phyloP scores from a whole-genome alignment of 116 monocot species.

The Zostera marina region DNA sequence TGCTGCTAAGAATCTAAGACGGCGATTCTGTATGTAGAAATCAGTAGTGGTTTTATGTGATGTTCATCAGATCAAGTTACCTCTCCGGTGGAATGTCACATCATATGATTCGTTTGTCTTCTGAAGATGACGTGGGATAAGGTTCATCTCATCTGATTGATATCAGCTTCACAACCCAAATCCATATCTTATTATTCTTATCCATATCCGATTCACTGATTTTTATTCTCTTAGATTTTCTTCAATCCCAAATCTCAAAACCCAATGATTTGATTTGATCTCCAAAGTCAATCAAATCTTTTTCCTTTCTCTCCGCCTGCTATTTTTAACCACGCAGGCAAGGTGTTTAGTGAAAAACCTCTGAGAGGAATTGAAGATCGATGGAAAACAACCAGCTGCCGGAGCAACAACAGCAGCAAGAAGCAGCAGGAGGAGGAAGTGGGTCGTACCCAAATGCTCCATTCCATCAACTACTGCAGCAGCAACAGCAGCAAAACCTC shows the following conservation, averaged over 20 bases:
- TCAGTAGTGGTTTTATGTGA: too few species aligned
- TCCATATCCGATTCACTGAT: neutral
- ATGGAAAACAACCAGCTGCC: slow-evolving; percentile 13
- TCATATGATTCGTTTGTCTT: too few species aligned
- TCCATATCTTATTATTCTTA: slow-evolving; percentile 11
- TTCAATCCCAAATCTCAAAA: neutral
- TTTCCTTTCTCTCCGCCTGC: neutral
- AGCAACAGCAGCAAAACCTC: slow-evolving; percentile 24
- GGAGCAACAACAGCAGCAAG: neutral
- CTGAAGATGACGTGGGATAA: slow-evolving; percentile 6
- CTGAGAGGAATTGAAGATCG: neutral
- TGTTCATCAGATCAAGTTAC: too few species aligned
- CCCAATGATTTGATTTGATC: too few species aligned
- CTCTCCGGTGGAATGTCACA: too few species aligned
- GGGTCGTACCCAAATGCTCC: slow-evolving; percentile 1
- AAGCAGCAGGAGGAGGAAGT: neutral
- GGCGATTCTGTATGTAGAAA: too few species aligned
- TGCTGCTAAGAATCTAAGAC: too few species aligned
- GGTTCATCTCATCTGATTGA: slow-evolving; percentile 6
- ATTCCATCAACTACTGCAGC: slow-evolving; percentile 15
- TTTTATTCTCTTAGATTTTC: slow-evolving; percentile 1
- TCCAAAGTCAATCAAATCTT: too few species aligned
- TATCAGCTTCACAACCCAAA: slow-evolving; percentile 10
- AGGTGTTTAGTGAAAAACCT: neutral
- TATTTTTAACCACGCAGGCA: neutral